phyloP scores from a whole-genome alignment of 1,139 yeast species.

The Sugiyamaella xylanicola region DNA sequence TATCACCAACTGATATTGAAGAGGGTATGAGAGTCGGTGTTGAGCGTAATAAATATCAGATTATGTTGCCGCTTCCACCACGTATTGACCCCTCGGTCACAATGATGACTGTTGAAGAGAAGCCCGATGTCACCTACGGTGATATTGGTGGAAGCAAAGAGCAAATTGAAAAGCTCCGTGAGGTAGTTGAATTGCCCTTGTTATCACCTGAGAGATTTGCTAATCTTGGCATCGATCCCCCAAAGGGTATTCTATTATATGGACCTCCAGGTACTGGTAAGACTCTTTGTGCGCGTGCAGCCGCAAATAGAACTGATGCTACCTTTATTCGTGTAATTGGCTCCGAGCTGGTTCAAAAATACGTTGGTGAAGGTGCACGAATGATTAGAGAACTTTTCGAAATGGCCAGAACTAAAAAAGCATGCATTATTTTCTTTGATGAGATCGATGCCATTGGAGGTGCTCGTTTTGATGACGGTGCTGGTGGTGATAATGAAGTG shows the following conservation, averaged over 20 bases:
- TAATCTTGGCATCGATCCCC: constrained; percentile 95
- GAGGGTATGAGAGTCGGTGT: constrained; percentile 99
- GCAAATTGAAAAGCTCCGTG: constrained; percentile 94
- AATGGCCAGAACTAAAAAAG: constrained; percentile 97
- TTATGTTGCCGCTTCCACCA: constrained; percentile 95
- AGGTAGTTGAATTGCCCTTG: constrained; percentile 94
- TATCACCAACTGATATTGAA: constrained; percentile 97
- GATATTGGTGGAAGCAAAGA: constrained; percentile 99
- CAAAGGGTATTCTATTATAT: constrained; percentile 91
- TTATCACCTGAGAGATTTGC: constrained; percentile 96
- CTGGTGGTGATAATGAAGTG: constrained; percentile 98
- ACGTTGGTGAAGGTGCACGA: constrained; percentile 99
- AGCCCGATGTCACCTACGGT: constrained; percentile 80
- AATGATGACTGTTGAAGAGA: constrained; percentile 99
- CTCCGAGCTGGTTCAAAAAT: constrained; percentile 94
- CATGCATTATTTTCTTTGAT: constrained; percentile 94
- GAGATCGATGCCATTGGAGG: constrained; percentile 99
- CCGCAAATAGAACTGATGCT: constrained; percentile 98
- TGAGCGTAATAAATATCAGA: constrained; percentile 94
- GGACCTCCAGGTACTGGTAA: constrained; percentile 99
- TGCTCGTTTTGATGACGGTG: constrained; percentile 98
- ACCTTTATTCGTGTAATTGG: constrained; percentile 98
- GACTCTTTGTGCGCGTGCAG: constrained; percentile 97
- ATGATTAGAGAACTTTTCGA: constrained; percentile 98
- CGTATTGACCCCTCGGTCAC: constrained; percentile 96